Evolutionary conservation across 1,284 basidiomycete species (phyloP).

Genomic region (Porodaedalea pini): DNA sequence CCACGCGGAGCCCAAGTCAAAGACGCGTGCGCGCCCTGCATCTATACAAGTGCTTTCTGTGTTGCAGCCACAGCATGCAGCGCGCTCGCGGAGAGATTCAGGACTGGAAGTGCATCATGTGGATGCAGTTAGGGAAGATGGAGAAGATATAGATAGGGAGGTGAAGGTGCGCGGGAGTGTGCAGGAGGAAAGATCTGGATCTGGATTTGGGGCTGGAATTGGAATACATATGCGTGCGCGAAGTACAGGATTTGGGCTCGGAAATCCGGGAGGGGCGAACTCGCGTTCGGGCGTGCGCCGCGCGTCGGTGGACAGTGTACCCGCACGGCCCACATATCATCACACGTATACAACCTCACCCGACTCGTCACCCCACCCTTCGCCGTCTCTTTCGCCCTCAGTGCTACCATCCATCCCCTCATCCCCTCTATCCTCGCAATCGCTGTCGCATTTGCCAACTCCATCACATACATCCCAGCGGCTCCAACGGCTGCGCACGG

Average conservation of each 20-base stretch:
- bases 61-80: background rate
- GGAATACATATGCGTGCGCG: background rate
- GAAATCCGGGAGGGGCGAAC: background rate
- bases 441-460: background rate
- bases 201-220: background rate
- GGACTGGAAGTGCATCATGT: background rate
- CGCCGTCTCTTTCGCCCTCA: background rate
- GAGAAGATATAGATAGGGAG: slow-evolving; percentile 1
- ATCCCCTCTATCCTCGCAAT: background rate
- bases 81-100: background rate
- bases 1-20: background rate
- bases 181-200: background rate
- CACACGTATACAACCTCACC: background rate
- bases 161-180: background rate
- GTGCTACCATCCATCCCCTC: background rate
- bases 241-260: background rate
- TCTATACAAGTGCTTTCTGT: slow-evolving; percentile 4
- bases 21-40: slow-evolving; percentile 4
- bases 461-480: background rate
- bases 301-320: background rate
- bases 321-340: background rate
- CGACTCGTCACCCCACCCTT: background rate
- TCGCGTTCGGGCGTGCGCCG: background rate
- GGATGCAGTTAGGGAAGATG: background rate
- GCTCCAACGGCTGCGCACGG: background rate